A percentile compares a stretch with the other conserved stretches of the same genome.
These are phyloP conservation scores for Barbarea vulgaris DNA, from an alignment of 345 rosid genomes.

Conservation along the genomic window DNA sequence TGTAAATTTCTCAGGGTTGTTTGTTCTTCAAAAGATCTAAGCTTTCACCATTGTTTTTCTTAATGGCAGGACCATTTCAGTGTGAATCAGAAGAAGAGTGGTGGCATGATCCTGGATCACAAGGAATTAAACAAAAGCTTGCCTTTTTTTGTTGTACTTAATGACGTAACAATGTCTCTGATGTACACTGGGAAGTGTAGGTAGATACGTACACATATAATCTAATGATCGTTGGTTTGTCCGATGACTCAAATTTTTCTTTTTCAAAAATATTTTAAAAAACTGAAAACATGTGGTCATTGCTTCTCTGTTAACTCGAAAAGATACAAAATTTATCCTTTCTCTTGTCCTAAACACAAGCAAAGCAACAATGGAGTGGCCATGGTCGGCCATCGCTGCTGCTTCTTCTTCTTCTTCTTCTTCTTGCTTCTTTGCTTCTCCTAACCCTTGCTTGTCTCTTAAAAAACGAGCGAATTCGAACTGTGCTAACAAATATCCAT, in stretches of 20 bases:
- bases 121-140: conserved; percentile 15
- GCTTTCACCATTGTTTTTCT: background rate
- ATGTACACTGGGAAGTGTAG: conserved; percentile 2
- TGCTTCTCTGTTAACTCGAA: conserved; percentile 24
- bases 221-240: background rate
- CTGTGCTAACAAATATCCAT: background rate
- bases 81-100: conserved; percentile 16
- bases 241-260: background rate
- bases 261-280: background rate
- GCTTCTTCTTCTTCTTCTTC: conserved; percentile 32
- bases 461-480: conserved; percentile 13
- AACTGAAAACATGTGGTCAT: conserved; percentile 33
- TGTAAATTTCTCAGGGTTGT: background rate
- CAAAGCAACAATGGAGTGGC: conserved; percentile 39
- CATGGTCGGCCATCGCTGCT: conserved; percentile 30
- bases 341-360: conserved; percentile 16
- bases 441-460: background rate
- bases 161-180: background rate
- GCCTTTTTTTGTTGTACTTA: background rate
- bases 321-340: conserved; percentile 28
- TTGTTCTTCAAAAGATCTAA: conserved; percentile 11
- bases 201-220: background rate
- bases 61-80: conserved; percentile 14
- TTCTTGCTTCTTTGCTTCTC: conserved; percentile 24
- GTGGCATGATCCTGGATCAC: background rate